phyloP scores from a whole-genome alignment of 2,329 filamentous ascomycete species.

The Cladosporium velox region DNA sequence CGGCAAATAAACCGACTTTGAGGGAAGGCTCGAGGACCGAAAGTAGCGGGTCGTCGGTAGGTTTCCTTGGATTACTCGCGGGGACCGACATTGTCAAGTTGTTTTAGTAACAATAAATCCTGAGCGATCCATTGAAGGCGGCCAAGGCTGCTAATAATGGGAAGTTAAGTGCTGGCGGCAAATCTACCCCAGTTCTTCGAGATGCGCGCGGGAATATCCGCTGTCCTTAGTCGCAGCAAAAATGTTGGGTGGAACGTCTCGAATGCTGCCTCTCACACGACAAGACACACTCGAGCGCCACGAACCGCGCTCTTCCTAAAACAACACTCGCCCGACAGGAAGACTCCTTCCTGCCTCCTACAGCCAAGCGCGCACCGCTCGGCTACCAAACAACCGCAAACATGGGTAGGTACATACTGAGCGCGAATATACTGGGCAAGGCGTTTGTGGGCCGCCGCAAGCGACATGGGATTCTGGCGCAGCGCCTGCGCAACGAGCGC shows the following conservation, averaged over 20 bases:
- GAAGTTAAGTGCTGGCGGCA: background rate
- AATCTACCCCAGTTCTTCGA: background rate
- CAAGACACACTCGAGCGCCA: slow-evolving; percentile 13
- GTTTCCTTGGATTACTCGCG: slow-evolving; percentile 6
- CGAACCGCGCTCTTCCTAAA: slow-evolving; percentile 6
- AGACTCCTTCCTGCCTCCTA: slow-evolving; percentile 13
- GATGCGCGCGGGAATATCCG: background rate
- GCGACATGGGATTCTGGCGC: slow-evolving; percentile 4
- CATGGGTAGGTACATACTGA: slow-evolving; percentile 52
- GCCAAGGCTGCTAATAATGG: background rate
- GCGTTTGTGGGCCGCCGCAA: slow-evolving; percentile 3
- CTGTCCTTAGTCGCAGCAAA: background rate
- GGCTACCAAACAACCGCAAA: slow-evolving; percentile 51
- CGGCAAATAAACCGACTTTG: slow-evolving; percentile 38
- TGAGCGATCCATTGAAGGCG: background rate
- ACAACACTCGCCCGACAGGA: slow-evolving; percentile 6
- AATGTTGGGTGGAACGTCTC: slow-evolving; percentile 5
- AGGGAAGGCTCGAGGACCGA: slow-evolving; percentile 34
- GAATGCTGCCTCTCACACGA: background rate
- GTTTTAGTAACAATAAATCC: background rate
- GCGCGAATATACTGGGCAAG: slow-evolving; percentile 13
- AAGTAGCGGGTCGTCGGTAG: slow-evolving; percentile 26
- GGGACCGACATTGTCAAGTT: slow-evolving; percentile 3
- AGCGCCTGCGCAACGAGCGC: slow-evolving; percentile 3
- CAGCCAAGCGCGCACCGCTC: slow-evolving; percentile 16